A percentile compares a stretch with the other conserved stretches of the same genome.
Conservation (phyloP, 768 basidiomycete species). For the Rickenella mellea region DNA sequence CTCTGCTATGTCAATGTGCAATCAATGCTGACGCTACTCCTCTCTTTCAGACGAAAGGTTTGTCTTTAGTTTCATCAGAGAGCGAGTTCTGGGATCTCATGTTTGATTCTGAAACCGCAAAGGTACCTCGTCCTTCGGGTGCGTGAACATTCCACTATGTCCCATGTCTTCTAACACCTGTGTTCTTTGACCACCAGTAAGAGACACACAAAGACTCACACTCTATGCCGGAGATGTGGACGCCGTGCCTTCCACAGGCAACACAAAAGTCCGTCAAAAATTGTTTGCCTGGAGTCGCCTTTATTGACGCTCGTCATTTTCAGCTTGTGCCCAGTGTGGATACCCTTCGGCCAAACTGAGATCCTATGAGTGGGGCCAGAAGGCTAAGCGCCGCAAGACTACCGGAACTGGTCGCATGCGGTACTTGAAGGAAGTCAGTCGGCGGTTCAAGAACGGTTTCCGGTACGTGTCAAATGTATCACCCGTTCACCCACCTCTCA, state of each 20-base stretch:
- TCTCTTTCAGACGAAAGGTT: conserved; percentile 72
- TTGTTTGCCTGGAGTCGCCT: not conserved
- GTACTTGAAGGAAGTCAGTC: conserved; percentile 84
- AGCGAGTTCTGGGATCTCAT: conserved; percentile 1
- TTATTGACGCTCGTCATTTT: conserved; percentile 2
- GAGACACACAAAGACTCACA: conserved; percentile 94
- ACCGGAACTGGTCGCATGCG: conserved; percentile 96
- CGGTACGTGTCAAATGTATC: conserved; percentile 56
- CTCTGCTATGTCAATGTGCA: conserved; percentile 6
- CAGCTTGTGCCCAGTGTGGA: conserved; percentile 93
- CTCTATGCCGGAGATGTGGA: conserved; percentile 95
- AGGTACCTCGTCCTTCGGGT: conserved; percentile 98
- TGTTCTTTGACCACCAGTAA: conserved; percentile 46
- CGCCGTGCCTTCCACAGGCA: conserved; percentile 95
- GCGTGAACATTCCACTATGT: conserved; percentile 23
- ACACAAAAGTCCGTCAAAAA: conserved; percentile 73
- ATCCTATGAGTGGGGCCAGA: conserved; percentile 96
- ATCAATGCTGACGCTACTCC: conserved; percentile 11
- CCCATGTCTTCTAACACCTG: not conserved
- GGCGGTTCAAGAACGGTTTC: conserved; percentile 99
- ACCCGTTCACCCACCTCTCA: not conserved
- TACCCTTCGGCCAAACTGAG: conserved; percentile 93
- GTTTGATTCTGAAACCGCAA: conserved; percentile 13
- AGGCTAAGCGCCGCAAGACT: conserved; percentile 99
- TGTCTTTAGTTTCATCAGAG: conserved; percentile 18